Conservation (phyloP, 2,329 filamentous ascomycete species). For the Cladosporium sphaerospermum region DNA sequence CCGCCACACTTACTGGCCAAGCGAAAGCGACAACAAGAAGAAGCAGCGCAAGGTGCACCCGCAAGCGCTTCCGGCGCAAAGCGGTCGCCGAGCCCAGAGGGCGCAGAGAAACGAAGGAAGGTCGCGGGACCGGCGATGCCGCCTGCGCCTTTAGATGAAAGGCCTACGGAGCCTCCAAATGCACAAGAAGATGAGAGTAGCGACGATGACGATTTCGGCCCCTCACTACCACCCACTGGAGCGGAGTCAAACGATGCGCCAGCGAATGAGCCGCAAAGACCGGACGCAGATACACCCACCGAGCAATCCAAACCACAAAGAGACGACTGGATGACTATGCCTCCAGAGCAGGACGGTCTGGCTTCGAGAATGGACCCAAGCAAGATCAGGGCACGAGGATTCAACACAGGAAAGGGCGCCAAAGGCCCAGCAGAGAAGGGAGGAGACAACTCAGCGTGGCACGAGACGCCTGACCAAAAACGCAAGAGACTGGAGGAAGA, state of each 20-base stretch:
- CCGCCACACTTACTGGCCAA: conserved; percentile 58
- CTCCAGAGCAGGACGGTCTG: conserved; percentile 44
- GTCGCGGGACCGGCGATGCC: conserved; percentile 53
- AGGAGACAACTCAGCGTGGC: conserved; percentile 62
- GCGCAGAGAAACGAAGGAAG: conserved; percentile 46
- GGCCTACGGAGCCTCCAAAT: conserved; percentile 34
- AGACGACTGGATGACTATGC: conserved; percentile 60
- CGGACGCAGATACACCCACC: conserved; percentile 1
- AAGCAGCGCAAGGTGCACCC: conserved; percentile 31
- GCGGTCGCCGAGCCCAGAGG: conserved; percentile 32
- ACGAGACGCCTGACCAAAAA: conserved; percentile 85
- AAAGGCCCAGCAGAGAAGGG: conserved; percentile 37
- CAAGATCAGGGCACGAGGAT: conserved; percentile 73
- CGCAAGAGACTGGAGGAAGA: conserved; percentile 72
- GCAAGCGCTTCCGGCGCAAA: conserved; percentile 34
- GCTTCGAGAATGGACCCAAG: conserved; percentile 69
- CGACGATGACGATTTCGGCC: conserved; percentile 40
- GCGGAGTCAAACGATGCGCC: background rate
- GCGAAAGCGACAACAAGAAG: conserved; percentile 44
- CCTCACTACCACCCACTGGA: conserved; percentile 33
- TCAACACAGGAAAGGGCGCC: conserved; percentile 63
- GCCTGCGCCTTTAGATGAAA: conserved; percentile 43
- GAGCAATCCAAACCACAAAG: conserved; percentile 47
- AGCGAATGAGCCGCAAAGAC: background rate
- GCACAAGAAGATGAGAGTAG: conserved; percentile 27